Conservation (phyloP, 129 eudicot species). For the Centrapalus pauciflorus region DNA sequence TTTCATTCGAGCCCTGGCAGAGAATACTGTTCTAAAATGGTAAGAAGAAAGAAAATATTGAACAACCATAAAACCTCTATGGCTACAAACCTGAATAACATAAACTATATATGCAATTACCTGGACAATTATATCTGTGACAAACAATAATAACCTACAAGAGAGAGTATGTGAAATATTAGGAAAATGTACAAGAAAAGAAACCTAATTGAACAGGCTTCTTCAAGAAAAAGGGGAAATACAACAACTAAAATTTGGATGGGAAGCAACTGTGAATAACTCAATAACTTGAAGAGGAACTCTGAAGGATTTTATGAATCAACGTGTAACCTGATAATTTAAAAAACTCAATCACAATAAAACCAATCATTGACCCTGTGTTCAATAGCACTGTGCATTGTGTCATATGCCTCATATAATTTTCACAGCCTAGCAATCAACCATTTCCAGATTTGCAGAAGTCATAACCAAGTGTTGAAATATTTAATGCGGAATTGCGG, state of each 20-base stretch:
- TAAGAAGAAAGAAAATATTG: too few species aligned
- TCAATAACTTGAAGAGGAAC: background rate
- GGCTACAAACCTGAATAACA: too few species aligned
- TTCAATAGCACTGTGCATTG: too few species aligned
- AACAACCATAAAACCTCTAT: too few species aligned
- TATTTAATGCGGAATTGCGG: background rate
- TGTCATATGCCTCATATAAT: too few species aligned
- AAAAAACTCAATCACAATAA: background rate
- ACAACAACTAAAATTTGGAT: background rate
- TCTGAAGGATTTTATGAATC: background rate
- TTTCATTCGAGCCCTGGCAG: background rate
- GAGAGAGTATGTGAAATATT: too few species aligned
- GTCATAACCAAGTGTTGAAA: background rate
- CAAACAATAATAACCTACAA: too few species aligned
- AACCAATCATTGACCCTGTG: background rate
- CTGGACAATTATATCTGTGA: background rate
- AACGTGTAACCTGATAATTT: background rate
- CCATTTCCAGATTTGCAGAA: background rate
- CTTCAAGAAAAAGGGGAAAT: background rate
- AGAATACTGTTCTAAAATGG: background rate
- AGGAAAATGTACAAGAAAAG: too few species aligned
- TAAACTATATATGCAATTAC: too few species aligned
- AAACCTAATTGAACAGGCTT: background rate
- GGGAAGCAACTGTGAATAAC: background rate
- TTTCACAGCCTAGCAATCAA: too few species aligned